Percentiles rank a stretch among this genome's conserved stretches.
These are phyloP conservation scores for Seiridium unicorne DNA, from an alignment of 2,329 filamentous ascomycete species.

Conservation along the genomic window DNA sequence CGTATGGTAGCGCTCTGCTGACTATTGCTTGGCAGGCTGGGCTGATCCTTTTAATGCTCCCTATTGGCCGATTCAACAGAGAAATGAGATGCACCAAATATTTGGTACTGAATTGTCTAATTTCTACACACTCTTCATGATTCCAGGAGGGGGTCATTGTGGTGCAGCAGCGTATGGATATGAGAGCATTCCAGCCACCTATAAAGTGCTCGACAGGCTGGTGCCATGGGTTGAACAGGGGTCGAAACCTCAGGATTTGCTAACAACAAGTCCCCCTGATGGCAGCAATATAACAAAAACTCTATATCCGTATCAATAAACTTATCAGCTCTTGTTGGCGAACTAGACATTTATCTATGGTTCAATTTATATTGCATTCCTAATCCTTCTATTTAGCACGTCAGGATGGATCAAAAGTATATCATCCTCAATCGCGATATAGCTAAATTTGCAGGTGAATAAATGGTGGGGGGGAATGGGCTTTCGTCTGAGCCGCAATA, in stretches of 20 bases:
- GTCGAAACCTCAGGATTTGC: conserved; percentile 22
- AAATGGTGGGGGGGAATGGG: too few species aligned
- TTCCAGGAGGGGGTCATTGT: conserved; percentile 37
- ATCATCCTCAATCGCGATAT: too few species aligned
- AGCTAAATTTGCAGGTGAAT: too few species aligned
- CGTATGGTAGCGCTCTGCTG: too few species aligned
- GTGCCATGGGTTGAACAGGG: conserved; percentile 33
- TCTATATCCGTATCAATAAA: conserved; percentile 10
- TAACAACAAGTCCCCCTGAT: conserved; percentile 27
- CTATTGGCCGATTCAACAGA: conserved; percentile 33
- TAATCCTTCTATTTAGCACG: too few species aligned
- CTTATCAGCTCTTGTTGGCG: too few species aligned
- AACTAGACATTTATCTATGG: too few species aligned
- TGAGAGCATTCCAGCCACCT: conserved; percentile 28
- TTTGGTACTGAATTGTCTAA: conserved; percentile 22
- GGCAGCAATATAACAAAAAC: conserved; percentile 27
- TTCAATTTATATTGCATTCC: too few species aligned
- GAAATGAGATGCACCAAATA: conserved; percentile 21
- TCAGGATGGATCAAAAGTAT: too few species aligned
- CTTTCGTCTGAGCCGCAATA: too few species aligned
- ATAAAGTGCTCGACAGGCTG: conserved; percentile 30
- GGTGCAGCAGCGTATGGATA: conserved; percentile 26
- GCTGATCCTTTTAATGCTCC: conserved; percentile 33
- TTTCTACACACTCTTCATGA: conserved; percentile 35
- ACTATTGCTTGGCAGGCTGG: conserved; percentile 20